Base-by-base conservation (phyloP, 495 filamentous ascomycete species). In the Annulohypoxylon maeteangense region DNA sequence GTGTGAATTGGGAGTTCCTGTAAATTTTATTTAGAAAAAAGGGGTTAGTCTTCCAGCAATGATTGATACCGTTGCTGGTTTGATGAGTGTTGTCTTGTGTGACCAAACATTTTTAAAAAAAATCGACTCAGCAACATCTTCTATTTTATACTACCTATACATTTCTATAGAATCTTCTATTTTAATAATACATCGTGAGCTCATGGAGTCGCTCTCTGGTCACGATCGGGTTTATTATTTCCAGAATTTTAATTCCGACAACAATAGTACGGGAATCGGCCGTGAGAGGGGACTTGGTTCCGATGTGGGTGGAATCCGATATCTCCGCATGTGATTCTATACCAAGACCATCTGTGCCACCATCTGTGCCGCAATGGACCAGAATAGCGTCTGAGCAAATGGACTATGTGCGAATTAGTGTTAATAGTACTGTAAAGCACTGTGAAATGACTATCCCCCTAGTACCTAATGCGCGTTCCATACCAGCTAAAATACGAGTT, bases 81-180 rank as follows among this genome's bases (percentile, higher is more conserved):
- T 53, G 25, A 16, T n/a, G 47, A 27, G 5, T 22, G 47, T 27
- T 27, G 23, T 53, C 14, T 6, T 16, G 23, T 23, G 45, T 25
- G 45, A 48, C 25, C 3, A 31, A 4, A 22, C 10, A 31, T 42
- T 20, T n/a, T n/a, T n/a, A n/a, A n/a, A 42, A 14, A 6, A 27
- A 1, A 7, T 42, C 5, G 22, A 10, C 0, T 25, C 20, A 12
- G 8, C 10, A 3, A 31, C 23, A n/a, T 14, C 27, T 42, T 42
- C 32, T 22, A 38, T 63, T 54, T 53, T 63, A 63, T 54, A 38
- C 31, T 42, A n/a, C n/a, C n/a, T n/a, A n/a, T n/a, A n/a, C n/a
- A n/a, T 1, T 63, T 6, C n/a, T 44, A 1, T 0, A 22, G 0
- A 38, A 7, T 12, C 32, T 8, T n/a, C 7, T 23, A 63, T 23